A percentile compares a stretch with the other conserved stretches of the same genome.
phyloP scores from a whole-genome alignment of 2,329 filamentous ascomycete genomes.

The Ophiostoma populinum region DNA sequence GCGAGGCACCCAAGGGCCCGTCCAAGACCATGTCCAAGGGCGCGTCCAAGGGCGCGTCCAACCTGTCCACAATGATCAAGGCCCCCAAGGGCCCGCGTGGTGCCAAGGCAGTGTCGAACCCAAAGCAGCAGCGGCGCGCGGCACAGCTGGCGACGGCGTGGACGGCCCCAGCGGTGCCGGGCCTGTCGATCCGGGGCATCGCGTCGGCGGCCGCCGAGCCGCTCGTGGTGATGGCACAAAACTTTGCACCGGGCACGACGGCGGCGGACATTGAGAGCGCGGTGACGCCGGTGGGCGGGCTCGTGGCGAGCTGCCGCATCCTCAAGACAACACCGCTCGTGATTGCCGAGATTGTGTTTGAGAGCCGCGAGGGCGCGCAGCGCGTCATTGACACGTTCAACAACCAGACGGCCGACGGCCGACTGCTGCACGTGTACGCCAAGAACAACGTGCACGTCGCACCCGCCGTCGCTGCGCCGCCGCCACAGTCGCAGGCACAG shows the following conservation, averaged over 20 bases:
- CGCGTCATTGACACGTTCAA: slow-evolving; percentile 61
- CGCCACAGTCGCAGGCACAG: slow-evolving; percentile 12
- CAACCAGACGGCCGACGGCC: slow-evolving; percentile 62
- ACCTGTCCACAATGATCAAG: too few relatives aligned
- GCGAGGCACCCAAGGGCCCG: slow-evolving; percentile 3
- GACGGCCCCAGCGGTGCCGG: slow-evolving; percentile 33
- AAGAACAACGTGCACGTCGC: slow-evolving; percentile 31
- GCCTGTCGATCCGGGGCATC: slow-evolving; percentile 56
- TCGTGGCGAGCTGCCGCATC: slow-evolving; percentile 49
- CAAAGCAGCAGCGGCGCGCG: slow-evolving; percentile 18
- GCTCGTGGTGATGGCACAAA: slow-evolving; percentile 57
- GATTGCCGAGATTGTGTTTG: slow-evolving; percentile 62
- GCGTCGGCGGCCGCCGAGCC: slow-evolving; percentile 34
- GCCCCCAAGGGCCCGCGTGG: too few relatives aligned
- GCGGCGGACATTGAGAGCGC: slow-evolving; percentile 70
- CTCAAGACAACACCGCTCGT: slow-evolving; percentile 53
- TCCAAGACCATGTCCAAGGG: too few relatives aligned
- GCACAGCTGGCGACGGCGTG: slow-evolving; percentile 28
- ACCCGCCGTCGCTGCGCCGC: slow-evolving; percentile 17
- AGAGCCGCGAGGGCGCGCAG: slow-evolving; percentile 54
- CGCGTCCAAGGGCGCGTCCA: too few relatives aligned
- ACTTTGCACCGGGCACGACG: slow-evolving; percentile 69
- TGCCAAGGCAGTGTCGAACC: slow-evolving; percentile 2
- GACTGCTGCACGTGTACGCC: slow-evolving; percentile 53
- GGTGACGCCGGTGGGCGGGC: slow-evolving; percentile 56